Base-by-base conservation (phyloP, 2,329 filamentous ascomycete genomes). In the Escovopsis weberi region DNA sequence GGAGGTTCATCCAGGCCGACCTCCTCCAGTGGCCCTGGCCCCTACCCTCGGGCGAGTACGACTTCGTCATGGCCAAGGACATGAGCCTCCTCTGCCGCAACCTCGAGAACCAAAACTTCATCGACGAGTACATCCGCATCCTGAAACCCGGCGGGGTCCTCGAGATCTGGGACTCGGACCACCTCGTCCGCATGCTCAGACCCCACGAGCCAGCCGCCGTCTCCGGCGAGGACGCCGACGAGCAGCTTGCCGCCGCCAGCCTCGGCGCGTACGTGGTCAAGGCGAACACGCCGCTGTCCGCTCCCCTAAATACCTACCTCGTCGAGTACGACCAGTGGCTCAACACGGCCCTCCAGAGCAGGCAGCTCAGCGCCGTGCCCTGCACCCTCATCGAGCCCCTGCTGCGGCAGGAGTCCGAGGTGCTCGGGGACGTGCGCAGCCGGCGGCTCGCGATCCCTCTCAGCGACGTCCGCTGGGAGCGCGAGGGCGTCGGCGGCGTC, bases 141-240 rank as follows among this genome's bases (percentile, higher is more conserved):
- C 66, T 94, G 33, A 78, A 74, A 50, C 80, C 83, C 0, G 86
- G 85, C 12, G 89, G 89, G 4, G 76, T 78, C 2, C 55, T 95
- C 26, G 89, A 95, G 57, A 70, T 93, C 12, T 95, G 88, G 88
- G 88, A 94, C 50, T 82, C 82, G 5, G 88, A 95, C 61, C 78
- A 87, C 56, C 74, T 81, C 11, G 77, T 94, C 49, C 82, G 88
- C 51, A 88, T 87, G 59, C 69, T 96, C 26, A 70, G 85, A 40
- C 85, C 85, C 3, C 85, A 91, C 56, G 77, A 83, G 2, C 78
- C 80, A 2, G 72, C 42, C 62, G 70, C 50, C 3, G 50, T 55
- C 8, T 49, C 50, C 4, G 58, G 56, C 38, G 59, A 61, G 18
- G 60, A 65, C 26, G 61, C 61, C 18, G 70, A 76, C 15, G 70